Evolutionary conservation across 139 green algal species (phyloP).

Genomic region (Edaphochlamys debaryana): DNA sequence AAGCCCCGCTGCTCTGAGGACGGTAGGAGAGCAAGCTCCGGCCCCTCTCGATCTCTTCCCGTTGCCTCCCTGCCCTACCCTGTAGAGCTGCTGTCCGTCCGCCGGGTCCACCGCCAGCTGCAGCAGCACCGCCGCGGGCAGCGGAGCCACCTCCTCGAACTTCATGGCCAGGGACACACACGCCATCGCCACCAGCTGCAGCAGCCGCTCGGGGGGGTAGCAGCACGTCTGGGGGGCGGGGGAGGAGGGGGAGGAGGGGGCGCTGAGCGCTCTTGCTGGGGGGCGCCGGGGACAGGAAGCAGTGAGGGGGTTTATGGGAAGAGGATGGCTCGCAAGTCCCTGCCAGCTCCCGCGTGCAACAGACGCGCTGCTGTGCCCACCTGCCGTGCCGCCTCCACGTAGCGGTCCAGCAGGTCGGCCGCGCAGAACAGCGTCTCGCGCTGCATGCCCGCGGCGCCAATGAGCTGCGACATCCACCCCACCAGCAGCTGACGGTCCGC

Average conservation of each 20-base stretch:
- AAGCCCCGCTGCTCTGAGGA: too few relatives aligned
- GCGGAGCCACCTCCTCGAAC: slow-evolving; percentile 12
- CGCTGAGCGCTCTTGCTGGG: background rate
- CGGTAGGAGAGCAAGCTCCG: background rate
- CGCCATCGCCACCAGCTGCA: slow-evolving; percentile 16
- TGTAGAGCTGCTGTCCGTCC: background rate
- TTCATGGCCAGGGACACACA: slow-evolving; percentile 20
- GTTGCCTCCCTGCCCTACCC: background rate
- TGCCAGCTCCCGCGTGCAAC: too few relatives aligned
- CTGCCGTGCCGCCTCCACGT: background rate
- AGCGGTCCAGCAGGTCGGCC: background rate
- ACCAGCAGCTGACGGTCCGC: background rate
- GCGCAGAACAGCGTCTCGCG: slow-evolving; percentile 5
- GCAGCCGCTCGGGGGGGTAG: background rate
- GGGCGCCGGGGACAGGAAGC: too few relatives aligned
- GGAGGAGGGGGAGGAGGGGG: too few relatives aligned
- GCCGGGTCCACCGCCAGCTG: background rate
- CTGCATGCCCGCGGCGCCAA: background rate
- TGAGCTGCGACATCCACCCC: slow-evolving; percentile 8
- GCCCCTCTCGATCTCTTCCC: too few relatives aligned
- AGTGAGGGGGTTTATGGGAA: too few relatives aligned
- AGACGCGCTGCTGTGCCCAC: too few relatives aligned
- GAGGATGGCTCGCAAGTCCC: too few relatives aligned
- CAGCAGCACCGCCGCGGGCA: background rate
- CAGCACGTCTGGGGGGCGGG: too few relatives aligned